Evolutionary conservation across 352 stramenopile genomes (phyloP), one percentile per base, ranked within the genome.

Genomic region (Synura sp.): DNA sequence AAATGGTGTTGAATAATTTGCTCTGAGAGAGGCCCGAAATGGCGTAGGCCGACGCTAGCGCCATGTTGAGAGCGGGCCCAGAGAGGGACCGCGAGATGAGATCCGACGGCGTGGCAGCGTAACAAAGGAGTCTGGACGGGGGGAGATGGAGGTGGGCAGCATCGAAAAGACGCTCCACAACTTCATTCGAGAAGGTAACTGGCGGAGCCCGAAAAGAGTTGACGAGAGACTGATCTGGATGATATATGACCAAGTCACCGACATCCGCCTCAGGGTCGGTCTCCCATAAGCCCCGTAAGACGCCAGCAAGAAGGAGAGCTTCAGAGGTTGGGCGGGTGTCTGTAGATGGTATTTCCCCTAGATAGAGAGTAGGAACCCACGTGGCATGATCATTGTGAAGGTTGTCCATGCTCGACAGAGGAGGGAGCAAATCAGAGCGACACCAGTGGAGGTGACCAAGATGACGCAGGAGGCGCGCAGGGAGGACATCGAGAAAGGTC

Each of bases 361-460:
- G 49, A 22, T 63, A 63, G 49, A 63, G 4, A 63, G 49, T 63
- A 22, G 49, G 49, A 63, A 63, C 49, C 49, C 49, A 63, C 49
- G 49, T 63, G 29, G 29, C 49, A 63, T 63, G 49, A 63, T 63
- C 49, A 63, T 63, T n/a, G n/a, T n/a, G n/a, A n/a, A n/a, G n/a
- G n/a, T n/a, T n/a, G n/a, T n/a, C n/a, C n/a, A n/a, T n/a, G n/a
- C n/a, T n/a, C n/a, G n/a, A n/a, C n/a, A n/a, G n/a, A n/a, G n/a
- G n/a, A n/a, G n/a, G n/a, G n/a, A n/a, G n/a, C n/a, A n/a, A n/a
- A n/a, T n/a, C n/a, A n/a, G n/a, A n/a, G n/a, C n/a, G n/a, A n/a
- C n/a, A n/a, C n/a, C n/a, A n/a, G n/a, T n/a, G n/a, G n/a, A n/a
- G n/a, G n/a, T n/a, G n/a, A n/a, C n/a, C n/a, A n/a, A n/a, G n/a